Base-by-base conservation (phyloP, 495 filamentous ascomycete genomes). In the Podospora sp. region DNA sequence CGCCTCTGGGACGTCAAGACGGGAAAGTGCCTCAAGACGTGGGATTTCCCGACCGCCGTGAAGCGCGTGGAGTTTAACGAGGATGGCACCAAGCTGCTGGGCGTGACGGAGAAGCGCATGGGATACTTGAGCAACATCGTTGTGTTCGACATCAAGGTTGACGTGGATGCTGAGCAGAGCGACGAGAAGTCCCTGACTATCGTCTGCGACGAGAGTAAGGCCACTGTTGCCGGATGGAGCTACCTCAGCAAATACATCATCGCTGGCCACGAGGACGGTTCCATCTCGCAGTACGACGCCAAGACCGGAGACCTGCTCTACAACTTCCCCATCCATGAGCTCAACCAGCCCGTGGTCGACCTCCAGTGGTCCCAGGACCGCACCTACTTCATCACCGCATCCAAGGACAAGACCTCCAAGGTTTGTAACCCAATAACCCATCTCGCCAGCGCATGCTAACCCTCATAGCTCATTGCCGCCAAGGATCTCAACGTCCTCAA, bases 101-200 rank as follows among this genome's bases (percentile, higher is more conserved):
- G 92, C 50, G 93, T 99, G 69, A 99, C 95, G 33, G 95, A 99
- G 82, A 95, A 96, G 90, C 93, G 95, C 73, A 96, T 94, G 89
- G 95, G 95, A 63, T 91, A 92, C 77, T 81, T 98, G 62, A 91
- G 94, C 72, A 95, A 93, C 46, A 96, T 98, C 72, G 92, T 92
- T 24, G 92, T 97, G 33, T 84, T 96, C 65, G 91, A 95, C 74
- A 91, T 99, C 82, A 84, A 83, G 65, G 85, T 88, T 60, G 93
- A 96, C 73, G 85, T 89, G 64, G 83, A 92, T 25, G 89, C 90
- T n/a, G 87, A 89, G 69, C 95, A 99, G 81, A 87, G 84, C 66
- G 87, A 92, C 73, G 92, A 96, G 83, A 92, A 87, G 56, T 85
- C 77, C 68, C 75, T 97, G 77, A 89, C 85, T 60, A 98, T 99